Evolutionary conservation across 805 yeast genomes (phyloP), one percentile per base, ranked within the genome.

Genomic region (Zygosaccharomyces bailii): DNA sequence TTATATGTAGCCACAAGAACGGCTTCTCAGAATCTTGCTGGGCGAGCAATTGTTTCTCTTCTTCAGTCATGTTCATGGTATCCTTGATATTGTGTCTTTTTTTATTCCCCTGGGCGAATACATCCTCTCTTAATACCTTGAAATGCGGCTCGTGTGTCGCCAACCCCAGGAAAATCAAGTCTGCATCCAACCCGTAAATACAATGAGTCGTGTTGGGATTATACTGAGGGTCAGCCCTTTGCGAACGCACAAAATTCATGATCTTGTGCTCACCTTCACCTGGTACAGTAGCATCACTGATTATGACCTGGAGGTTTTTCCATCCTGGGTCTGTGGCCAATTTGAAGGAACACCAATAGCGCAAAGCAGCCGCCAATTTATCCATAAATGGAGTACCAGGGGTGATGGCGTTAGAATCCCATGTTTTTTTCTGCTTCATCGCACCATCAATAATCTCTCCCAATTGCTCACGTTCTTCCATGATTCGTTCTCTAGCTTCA

Each of bases 351-450:
- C 86, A 87, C 96, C 97, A 93, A 64, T 88, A 93, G 49, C 93
- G 72, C 51, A 93, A 70, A 4, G 93, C 83, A 24, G 71, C 71
- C 0, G 98, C 96, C 49, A 93, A 70, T 42, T 81, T 82, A 59
- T 85, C 91, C 99, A 93, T 93, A 56, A 93, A 93, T 19, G 96
- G 97, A 0, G 99, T 93, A 47, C 99, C 99, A 3, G 99, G 99
- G 1, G 99, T 93, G 58, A 93, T 93, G 8, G 95, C 91, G 59
- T 93, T 93, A 17, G 95, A 80, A 69, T 93, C 99, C 96, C 96
- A 91, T 5, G 84, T 76, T 60, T 81, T 82, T 57, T 86, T 84
- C 24, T 77, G 77, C 61, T 80, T 81, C 20, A 87, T 72, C 1
- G 89, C 76, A 9, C 79, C 84, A 55, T 90, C 96, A 40, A 90